Evolutionary conservation across 129 eudicot genomes (phyloP).

Genomic region (Arctium lappa): DNA sequence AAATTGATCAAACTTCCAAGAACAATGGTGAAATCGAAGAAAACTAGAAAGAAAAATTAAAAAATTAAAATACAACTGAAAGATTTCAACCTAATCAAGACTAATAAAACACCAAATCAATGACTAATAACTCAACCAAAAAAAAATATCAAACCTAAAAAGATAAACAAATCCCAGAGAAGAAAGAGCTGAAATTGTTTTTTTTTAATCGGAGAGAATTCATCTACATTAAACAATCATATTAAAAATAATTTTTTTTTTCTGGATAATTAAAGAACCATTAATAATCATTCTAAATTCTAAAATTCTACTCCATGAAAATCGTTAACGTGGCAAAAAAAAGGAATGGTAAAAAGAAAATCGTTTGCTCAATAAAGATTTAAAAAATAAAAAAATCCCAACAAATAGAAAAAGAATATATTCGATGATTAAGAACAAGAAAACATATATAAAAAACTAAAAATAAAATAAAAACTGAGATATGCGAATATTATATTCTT

Average conservation of each 20-base stretch:
- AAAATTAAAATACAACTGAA: background rate
- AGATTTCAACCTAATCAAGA: slow-evolving; percentile 36
- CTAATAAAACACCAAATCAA: slow-evolving; percentile 35
- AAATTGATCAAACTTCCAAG: slow-evolving; percentile 11
- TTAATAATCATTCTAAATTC: background rate
- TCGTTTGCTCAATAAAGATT: background rate
- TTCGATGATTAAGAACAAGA: slow-evolving; percentile 18
- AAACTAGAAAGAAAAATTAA: background rate
- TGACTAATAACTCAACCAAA: slow-evolving; percentile 19
- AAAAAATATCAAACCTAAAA: slow-evolving; percentile 16
- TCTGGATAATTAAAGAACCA: slow-evolving; percentile 7
- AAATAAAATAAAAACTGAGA: background rate
- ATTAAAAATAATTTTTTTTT: background rate
- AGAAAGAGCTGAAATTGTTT: slow-evolving; percentile 5
- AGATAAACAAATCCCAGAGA: slow-evolving; percentile 20
- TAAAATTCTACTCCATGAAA: slow-evolving; percentile 21
- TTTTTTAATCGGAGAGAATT: slow-evolving; percentile 8
- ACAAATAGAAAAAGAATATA: slow-evolving; percentile 12
- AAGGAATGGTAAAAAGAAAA: background rate
- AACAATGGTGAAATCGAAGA: slow-evolving; percentile 12
- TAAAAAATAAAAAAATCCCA: background rate
- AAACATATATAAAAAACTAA: background rate
- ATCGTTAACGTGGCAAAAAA: slow-evolving; percentile 15
- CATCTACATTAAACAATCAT: slow-evolving; percentile 4
- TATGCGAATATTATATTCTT: slow-evolving; percentile 16